Conservation (phyloP, 2,329 filamentous ascomycete genomes). For the Bipolaris victoriae region DNA sequence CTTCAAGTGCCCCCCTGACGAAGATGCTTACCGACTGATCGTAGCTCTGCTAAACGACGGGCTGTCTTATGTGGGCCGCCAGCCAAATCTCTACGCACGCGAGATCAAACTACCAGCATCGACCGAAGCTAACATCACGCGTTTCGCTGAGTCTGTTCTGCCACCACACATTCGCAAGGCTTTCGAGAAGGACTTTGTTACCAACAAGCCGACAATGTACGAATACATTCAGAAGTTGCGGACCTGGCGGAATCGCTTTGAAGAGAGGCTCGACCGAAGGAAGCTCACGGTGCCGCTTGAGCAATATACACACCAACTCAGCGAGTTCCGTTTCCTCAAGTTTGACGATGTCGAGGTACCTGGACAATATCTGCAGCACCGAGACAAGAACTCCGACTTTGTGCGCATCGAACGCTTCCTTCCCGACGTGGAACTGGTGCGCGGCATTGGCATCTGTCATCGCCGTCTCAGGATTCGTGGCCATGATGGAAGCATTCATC, state of each 20-base stretch:
- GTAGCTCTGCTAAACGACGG: constrained; percentile 97
- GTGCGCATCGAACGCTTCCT: constrained; percentile 96
- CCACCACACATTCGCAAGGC: constrained; percentile 93
- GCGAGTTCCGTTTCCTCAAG: constrained; percentile 96
- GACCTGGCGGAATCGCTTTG: constrained; percentile 95
- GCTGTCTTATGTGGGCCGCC: constrained; percentile 86
- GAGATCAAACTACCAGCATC: constrained; percentile 88
- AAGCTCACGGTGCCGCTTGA: constrained; percentile 77
- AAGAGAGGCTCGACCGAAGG: constrained; percentile 92
- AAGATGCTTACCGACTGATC: constrained; percentile 96
- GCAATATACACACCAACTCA: constrained; percentile 85
- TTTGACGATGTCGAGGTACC: constrained; percentile 99
- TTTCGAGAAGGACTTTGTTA: constrained; percentile 97
- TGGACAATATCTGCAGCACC: constrained; percentile 94
- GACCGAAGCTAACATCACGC: constrained; percentile 94
- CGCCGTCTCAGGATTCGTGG: constrained; percentile 93
- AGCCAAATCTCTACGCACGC: constrained; percentile 83
- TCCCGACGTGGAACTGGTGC: constrained; percentile 90
- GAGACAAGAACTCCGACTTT: constrained; percentile 99
- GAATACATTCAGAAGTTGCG: constrained; percentile 98
- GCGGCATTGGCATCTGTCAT: constrained; percentile 89
- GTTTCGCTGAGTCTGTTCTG: constrained; percentile 95
- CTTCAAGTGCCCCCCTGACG: constrained; percentile 98
- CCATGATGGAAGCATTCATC: constrained; percentile 95
- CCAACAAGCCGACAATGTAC: constrained; percentile 94